Conservation (phyloP, 345 rosid species). For the Syzygium aqueum region DNA sequence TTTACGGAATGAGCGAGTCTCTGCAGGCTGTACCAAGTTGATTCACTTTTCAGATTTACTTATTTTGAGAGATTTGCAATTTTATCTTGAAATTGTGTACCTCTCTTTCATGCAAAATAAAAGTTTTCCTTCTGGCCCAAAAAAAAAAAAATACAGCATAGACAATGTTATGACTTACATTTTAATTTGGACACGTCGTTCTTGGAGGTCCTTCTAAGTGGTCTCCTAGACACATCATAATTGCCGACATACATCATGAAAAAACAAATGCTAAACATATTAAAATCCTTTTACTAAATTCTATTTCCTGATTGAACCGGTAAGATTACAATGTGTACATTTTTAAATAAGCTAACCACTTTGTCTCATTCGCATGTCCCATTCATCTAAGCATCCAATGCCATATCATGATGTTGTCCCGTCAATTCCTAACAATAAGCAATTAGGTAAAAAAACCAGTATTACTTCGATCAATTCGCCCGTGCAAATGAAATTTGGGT, state of each 20-base stretch:
- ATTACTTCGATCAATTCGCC: neutral
- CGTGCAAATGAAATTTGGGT: neutral
- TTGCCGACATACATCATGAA: too few relatives aligned
- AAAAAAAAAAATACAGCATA: neutral
- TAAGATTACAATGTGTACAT: neutral
- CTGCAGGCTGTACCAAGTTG: too few relatives aligned
- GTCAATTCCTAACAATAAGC: neutral
- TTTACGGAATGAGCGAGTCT: too few relatives aligned
- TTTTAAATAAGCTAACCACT: neutral
- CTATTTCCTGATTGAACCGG: neutral
- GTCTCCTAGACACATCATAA: neutral
- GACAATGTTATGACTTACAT: neutral
- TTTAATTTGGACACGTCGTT: neutral
- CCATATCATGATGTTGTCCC: neutral
- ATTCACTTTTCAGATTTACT: too few relatives aligned
- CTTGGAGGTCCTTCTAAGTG: neutral
- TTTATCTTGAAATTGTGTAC: too few relatives aligned
- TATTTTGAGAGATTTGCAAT: too few relatives aligned
- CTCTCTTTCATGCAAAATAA: too few relatives aligned
- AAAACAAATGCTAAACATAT: too few relatives aligned
- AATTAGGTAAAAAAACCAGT: neutral
- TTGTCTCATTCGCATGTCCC: neutral
- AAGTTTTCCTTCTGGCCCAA: too few relatives aligned
- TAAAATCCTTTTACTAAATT: neutral
- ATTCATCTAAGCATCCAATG: neutral